These are phyloP conservation scores for Wickerhamomyces sp. DNA, from an alignment of 1,139 yeast genomes.

Conservation along the genomic window DNA sequence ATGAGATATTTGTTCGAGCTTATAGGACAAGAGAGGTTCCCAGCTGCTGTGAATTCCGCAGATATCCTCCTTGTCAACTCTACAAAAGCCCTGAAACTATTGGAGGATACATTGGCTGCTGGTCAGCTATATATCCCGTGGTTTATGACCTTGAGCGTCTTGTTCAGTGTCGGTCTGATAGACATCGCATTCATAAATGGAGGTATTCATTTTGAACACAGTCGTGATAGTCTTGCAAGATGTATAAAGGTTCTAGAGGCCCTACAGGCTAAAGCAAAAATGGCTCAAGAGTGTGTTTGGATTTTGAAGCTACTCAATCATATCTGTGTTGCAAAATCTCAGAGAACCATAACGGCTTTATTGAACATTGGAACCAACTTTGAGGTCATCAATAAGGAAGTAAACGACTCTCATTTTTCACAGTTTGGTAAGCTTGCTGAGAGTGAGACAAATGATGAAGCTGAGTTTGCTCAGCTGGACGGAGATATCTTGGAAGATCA, in stretches of 20 bases:
- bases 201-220: conserved; percentile 27
- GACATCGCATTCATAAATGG: conserved; percentile 41
- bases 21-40: conserved; percentile 9
- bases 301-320: conserved; percentile 53
- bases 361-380: conserved; percentile 40
- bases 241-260: conserved; percentile 24
- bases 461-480: background rate
- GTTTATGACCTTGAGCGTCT: conserved; percentile 44
- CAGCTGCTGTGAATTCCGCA: conserved; percentile 19
- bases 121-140: conserved; percentile 43
- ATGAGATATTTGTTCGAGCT: conserved; percentile 20
- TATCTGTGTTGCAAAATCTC: conserved; percentile 41
- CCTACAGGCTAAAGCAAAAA: conserved; percentile 26
- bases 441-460: background rate
- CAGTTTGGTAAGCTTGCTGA: conserved; percentile 37
- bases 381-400: conserved; percentile 53
- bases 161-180: conserved; percentile 43
- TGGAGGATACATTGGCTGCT: conserved; percentile 32
- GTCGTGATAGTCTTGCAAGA: conserved; percentile 17
- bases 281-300: conserved; percentile 65
- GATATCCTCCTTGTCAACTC: conserved; percentile 34
- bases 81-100: conserved; percentile 32
- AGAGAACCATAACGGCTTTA: conserved; percentile 35
- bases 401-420: conserved; percentile 43
- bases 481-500: conserved; percentile 35